Conservation (phyloP, 768 basidiomycete species). For the Pleurotus citrinopileatus region DNA sequence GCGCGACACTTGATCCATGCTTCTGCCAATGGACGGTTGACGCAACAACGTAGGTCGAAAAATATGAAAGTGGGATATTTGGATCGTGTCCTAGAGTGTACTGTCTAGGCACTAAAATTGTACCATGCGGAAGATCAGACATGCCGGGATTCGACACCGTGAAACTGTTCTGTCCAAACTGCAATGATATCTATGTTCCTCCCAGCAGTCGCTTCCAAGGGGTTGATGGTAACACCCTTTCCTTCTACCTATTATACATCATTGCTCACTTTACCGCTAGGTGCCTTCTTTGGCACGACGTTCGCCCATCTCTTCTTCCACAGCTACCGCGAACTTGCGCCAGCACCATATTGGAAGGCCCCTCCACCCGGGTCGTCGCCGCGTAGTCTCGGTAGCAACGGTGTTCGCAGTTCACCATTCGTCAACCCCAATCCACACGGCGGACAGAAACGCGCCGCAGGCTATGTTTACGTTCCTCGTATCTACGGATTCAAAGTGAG, state of each 20-base stretch:
- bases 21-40: slow-evolving; percentile 13
- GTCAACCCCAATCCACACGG: slow-evolving; percentile 87
- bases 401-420: slow-evolving; percentile 56
- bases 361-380: slow-evolving; percentile 44
- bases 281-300: slow-evolving; percentile 99
- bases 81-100: slow-evolving; percentile 95
- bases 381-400: slow-evolving; percentile 44
- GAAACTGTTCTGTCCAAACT: slow-evolving; percentile 97
- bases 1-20: slow-evolving; percentile 21
- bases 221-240: slow-evolving; percentile 71
- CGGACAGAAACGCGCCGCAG: slow-evolving; percentile 84
- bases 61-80: slow-evolving; percentile 90
- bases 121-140: slow-evolving; percentile 95
- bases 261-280: too few relatives aligned
- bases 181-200: slow-evolving; percentile 94
- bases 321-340: slow-evolving; percentile 92
- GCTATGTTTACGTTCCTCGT: slow-evolving; percentile 84
- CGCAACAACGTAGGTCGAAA: slow-evolving; percentile 66
- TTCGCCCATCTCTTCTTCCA: slow-evolving; percentile 98
- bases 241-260: too few relatives aligned
- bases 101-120: slow-evolving; percentile 83
- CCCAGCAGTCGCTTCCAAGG: slow-evolving; percentile 94
- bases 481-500: slow-evolving; percentile 99
- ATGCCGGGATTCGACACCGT: slow-evolving; percentile 96
- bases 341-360: slow-evolving; percentile 90